These are phyloP conservation scores for Macrophomina pseudophaseolina DNA, from an alignment of 2,329 filamentous ascomycete genomes.

Conservation along the genomic window DNA sequence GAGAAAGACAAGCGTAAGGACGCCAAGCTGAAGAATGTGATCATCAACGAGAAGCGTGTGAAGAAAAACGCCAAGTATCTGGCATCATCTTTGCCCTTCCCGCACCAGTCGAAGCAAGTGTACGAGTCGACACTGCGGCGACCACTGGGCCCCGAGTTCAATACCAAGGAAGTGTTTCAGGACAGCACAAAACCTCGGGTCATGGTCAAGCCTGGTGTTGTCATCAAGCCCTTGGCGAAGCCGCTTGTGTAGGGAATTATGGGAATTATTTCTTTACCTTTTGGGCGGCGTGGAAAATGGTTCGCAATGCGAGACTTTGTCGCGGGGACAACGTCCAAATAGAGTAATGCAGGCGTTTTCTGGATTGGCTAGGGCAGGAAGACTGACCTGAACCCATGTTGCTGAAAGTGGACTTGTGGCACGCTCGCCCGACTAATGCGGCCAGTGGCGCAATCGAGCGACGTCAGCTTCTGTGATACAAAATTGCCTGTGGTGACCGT, in stretches of 20 bases:
- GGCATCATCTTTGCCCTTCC: conserved; percentile 81
- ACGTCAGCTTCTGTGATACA: conserved; percentile 18
- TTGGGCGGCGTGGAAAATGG: conserved; percentile 4
- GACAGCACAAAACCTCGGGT: conserved; percentile 85
- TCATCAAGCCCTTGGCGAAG: conserved; percentile 87
- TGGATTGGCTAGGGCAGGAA: conserved; percentile 1
- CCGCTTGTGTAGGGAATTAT: conserved; percentile 58
- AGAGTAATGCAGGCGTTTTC: conserved; percentile 22
- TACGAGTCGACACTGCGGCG: conserved; percentile 88
- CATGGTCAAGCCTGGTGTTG: conserved; percentile 82
- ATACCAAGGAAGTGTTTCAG: conserved; percentile 95
- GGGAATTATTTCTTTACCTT: neutral
- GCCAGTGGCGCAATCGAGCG: neutral
- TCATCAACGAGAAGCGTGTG: conserved; percentile 87
- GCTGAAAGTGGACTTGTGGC: conserved; percentile 12
- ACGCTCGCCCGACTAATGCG: conserved; percentile 1
- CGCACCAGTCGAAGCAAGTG: conserved; percentile 85
- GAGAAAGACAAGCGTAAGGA: conserved; percentile 81
- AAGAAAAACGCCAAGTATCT: conserved; percentile 94
- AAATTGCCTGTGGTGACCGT: neutral
- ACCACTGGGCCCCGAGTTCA: conserved; percentile 92
- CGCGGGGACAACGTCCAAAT: conserved; percentile 21
- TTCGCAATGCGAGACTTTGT: conserved; percentile 22
- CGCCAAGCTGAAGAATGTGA: conserved; percentile 79
- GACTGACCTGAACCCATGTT: conserved; percentile 4